A percentile compares a stretch with the other conserved stretches of the same genome.
These are phyloP conservation scores for Gossypium davidsonii DNA, from an alignment of 441 rosid species.

Conservation along the genomic window DNA sequence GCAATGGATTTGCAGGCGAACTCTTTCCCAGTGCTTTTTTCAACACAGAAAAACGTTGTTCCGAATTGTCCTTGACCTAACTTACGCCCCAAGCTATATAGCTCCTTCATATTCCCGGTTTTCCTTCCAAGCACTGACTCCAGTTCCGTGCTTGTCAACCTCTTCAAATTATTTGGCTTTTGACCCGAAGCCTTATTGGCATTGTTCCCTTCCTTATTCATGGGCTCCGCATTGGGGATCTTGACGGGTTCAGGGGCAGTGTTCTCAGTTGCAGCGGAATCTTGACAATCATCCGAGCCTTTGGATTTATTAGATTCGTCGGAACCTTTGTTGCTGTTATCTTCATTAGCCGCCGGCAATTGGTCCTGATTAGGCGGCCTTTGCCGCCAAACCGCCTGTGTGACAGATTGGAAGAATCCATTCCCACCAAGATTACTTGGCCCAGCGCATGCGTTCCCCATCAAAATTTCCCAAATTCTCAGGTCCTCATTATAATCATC, in stretches of 20 bases:
- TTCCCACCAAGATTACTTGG: conserved; percentile 48
- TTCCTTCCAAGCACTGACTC: conserved; percentile 79
- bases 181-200: conserved; percentile 20
- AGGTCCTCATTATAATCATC: conserved; percentile 21
- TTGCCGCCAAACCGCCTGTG: conserved; percentile 64
- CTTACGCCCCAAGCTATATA: conserved; percentile 76
- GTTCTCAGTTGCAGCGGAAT: conserved; percentile 27
- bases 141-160: conserved; percentile 55
- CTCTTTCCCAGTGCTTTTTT: conserved; percentile 58
- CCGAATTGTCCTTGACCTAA: conserved; percentile 98
- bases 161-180: conserved; percentile 55
- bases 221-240: conserved; percentile 27
- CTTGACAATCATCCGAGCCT: conserved; percentile 4
- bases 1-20: conserved; percentile 82
- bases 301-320: conserved; percentile 24
- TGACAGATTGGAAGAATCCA: conserved; percentile 71
- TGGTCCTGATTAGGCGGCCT: conserved; percentile 43
- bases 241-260: conserved; percentile 62
- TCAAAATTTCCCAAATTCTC: conserved; percentile 28
- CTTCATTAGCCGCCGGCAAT: conserved; percentile 36
- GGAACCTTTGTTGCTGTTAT: conserved; percentile 17
- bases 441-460: conserved; percentile 89
- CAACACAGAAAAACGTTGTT: conserved; percentile 72
- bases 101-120: conserved; percentile 73
- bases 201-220: conserved; percentile 16